These are phyloP conservation scores for Tephrocybe sp. DNA, from an alignment of 768 basidiomycete genomes.

Conservation along the genomic window DNA sequence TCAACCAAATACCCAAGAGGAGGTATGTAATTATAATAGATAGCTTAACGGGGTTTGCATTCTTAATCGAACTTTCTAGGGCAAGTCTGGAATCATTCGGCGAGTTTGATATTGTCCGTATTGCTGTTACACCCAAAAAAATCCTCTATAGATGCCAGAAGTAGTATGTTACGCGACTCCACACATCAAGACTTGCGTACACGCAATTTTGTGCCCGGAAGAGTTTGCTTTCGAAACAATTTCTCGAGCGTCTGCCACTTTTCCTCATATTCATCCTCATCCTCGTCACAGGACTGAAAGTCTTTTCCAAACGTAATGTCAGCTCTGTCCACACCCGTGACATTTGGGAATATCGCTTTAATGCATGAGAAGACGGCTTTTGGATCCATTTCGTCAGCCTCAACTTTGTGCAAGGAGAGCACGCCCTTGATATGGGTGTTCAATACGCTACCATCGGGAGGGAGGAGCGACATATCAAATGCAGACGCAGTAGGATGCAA, in stretches of 20 bases:
- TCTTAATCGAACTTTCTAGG: no score
- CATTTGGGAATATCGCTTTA: conserved; percentile 1
- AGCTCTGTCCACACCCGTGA: background rate
- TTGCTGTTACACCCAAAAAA: no score
- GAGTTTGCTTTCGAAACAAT: background rate
- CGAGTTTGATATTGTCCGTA: no score
- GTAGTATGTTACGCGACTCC: no score
- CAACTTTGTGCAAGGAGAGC: background rate
- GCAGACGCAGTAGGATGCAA: background rate
- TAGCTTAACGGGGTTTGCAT: no score
- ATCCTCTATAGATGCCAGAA: no score
- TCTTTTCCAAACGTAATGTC: background rate
- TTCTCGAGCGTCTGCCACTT: background rate
- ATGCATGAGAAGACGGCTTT: background rate
- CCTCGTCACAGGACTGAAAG: background rate
- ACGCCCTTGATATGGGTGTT: background rate
- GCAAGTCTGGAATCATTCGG: no score
- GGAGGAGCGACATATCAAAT: conserved; percentile 3
- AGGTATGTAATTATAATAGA: no score
- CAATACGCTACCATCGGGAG: background rate
- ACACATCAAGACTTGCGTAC: no score
- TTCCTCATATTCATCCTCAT: background rate
- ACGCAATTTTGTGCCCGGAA: no score
- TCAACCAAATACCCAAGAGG: no score
- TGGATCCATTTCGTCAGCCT: background rate